A percentile compares a stretch with the other conserved stretches of the same genome.
Evolutionary conservation across 306 rosid species (phyloP).

Genomic region (Abrus pulchellus): DNA sequence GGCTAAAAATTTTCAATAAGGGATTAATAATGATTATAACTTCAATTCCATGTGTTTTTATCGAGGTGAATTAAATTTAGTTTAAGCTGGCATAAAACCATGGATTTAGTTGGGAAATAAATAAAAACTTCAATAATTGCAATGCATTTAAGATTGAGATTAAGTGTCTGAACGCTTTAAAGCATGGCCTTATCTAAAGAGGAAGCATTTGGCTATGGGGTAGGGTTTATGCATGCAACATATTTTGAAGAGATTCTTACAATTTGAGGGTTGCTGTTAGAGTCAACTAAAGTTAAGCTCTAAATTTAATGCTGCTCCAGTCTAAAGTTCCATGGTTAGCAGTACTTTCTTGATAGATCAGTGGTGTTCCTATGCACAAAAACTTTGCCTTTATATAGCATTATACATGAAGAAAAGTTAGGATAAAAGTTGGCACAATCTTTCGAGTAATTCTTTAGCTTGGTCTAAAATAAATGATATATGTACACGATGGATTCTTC

Average conservation of each 20-base stretch:
- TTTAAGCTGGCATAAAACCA: constrained; percentile 16
- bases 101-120: background rate
- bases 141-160: background rate
- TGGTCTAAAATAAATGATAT: constrained; percentile 48
- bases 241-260: constrained; percentile 39
- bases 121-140: constrained; percentile 12
- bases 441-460: constrained; percentile 51
- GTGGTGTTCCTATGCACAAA: constrained; percentile 34
- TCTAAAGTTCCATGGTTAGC: constrained; percentile 51
- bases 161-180: constrained; percentile 29
- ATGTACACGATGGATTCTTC: constrained; percentile 49
- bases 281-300: constrained; percentile 52
- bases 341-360: constrained; percentile 48
- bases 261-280: constrained; percentile 34
- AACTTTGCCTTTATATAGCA: constrained; percentile 51
- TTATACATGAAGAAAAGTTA: constrained; percentile 57
- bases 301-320: constrained; percentile 49
- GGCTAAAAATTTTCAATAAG: background rate
- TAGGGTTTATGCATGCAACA: constrained; percentile 50
- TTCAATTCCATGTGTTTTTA: background rate
- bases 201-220: constrained; percentile 40
- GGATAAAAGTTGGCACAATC: constrained; percentile 67
- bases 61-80: background rate
- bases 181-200: constrained; percentile 32
- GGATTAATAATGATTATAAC: background rate